These are phyloP conservation scores for Trametes maxima DNA, from an alignment of 768 basidiomycete genomes.

Conservation along the genomic window DNA sequence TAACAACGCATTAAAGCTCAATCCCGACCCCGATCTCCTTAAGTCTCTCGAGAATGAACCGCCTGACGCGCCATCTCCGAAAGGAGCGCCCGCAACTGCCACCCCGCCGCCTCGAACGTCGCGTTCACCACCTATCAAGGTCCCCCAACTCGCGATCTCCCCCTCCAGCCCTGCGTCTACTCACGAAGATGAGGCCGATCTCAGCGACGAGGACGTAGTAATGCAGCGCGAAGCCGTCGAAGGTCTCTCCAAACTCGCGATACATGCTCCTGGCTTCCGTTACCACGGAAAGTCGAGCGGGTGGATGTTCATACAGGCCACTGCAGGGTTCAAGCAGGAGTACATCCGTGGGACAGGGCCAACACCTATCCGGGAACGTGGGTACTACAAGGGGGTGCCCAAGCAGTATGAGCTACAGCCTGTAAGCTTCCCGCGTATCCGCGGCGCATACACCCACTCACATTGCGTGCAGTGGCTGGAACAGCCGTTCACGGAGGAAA, in stretches of 20 bases:
- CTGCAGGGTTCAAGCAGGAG: conserved; percentile 42
- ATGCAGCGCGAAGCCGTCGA: conserved; percentile 28
- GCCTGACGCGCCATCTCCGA: not conserved
- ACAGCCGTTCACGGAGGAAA: not conserved
- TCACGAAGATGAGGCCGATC: conserved; percentile 29
- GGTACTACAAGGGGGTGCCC: not conserved
- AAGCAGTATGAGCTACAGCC: not conserved
- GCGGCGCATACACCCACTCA: not conserved
- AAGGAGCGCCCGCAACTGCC: not conserved
- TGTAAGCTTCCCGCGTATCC: not conserved
- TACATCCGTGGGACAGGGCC: conserved; percentile 27
- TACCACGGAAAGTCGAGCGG: conserved; percentile 48
- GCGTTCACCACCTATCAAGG: not conserved
- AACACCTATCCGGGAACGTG: not conserved
- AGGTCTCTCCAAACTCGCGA: conserved; percentile 29
- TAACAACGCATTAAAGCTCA: not conserved
- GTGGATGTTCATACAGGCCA: conserved; percentile 42
- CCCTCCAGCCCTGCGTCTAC: conserved; percentile 1
- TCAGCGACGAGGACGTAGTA: conserved; percentile 30
- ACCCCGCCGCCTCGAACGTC: not conserved
- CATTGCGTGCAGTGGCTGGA: not conserved
- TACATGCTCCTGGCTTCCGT: conserved; percentile 31
- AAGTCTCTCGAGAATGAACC: not conserved
- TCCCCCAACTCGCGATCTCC: not conserved
- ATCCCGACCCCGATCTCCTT: not conserved